These are phyloP conservation scores for Cercophora samala DNA, from an alignment of 495 filamentous ascomycete genomes.

Conservation along the genomic window DNA sequence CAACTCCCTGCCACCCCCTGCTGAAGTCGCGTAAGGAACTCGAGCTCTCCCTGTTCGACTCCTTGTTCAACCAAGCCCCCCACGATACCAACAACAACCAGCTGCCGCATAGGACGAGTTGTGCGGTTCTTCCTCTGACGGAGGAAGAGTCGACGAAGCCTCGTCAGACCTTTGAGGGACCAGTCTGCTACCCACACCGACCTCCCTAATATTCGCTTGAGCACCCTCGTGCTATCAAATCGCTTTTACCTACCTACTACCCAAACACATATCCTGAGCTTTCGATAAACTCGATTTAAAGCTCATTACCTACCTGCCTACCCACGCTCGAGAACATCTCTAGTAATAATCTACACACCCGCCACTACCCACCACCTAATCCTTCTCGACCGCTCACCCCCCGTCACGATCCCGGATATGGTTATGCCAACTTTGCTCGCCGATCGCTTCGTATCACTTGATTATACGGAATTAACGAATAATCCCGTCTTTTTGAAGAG, in stretches of 20 bases:
- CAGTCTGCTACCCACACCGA: conserved; percentile 72
- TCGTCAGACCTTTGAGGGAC: conserved; percentile 78
- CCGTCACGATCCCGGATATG: conserved; percentile 45
- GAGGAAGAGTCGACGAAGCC: conserved; percentile 93
- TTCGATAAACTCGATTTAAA: conserved; percentile 8
- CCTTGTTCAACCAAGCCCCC: conserved; percentile 53
- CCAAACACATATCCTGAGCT: conserved; percentile 4
- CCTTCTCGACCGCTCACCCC: conserved; percentile 9
- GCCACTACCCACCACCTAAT: conserved; percentile 9
- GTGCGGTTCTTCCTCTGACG: conserved; percentile 92
- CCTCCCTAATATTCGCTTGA: conserved; percentile 70
- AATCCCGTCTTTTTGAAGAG: conserved; percentile 46
- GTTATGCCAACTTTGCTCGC: conserved; percentile 53
- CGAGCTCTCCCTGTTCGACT: conserved; percentile 50
- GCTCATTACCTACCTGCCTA: background rate
- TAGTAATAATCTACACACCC: background rate
- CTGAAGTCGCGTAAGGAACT: conserved; percentile 47
- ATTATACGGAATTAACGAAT: conserved; percentile 41
- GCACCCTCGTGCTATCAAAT: conserved; percentile 16
- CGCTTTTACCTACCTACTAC: conserved; percentile 6
- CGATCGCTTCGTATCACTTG: conserved; percentile 40
- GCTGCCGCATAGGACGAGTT: conserved; percentile 99
- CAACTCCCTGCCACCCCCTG: conserved; percentile 55
- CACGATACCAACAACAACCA: conserved; percentile 60
- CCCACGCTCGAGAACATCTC: background rate